Conservation (phyloP, 2,329 filamentous ascomycete genomes). For the Microascus cirrosus region DNA sequence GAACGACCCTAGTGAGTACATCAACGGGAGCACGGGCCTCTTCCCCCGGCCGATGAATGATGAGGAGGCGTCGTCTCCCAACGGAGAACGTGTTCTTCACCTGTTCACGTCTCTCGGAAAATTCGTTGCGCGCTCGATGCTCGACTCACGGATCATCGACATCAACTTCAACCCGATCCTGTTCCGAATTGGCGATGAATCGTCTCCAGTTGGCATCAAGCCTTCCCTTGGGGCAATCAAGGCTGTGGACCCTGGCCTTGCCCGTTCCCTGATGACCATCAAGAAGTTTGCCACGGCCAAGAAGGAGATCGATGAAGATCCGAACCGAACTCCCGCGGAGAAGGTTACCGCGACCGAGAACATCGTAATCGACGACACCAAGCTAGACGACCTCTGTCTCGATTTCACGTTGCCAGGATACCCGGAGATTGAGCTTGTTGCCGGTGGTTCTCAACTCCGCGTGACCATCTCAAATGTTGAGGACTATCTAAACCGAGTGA, state of each 20-base stretch:
- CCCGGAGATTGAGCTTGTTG: conserved; percentile 69
- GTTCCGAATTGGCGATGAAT: conserved; percentile 79
- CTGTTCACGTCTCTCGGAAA: conserved; percentile 91
- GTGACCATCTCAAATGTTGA: conserved; percentile 91
- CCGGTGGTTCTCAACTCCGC: conserved; percentile 59
- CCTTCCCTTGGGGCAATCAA: conserved; percentile 85
- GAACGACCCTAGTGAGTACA: conserved; percentile 63
- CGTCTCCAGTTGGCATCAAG: conserved; percentile 47
- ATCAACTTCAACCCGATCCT: conserved; percentile 96
- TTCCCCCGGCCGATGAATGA: conserved; percentile 87
- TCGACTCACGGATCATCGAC: conserved; percentile 95
- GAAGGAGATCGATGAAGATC: conserved; percentile 68
- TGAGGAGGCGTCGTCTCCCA: conserved; percentile 60
- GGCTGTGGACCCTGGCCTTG: conserved; percentile 75
- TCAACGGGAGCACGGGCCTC: conserved; percentile 71
- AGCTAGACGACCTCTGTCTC: conserved; percentile 75
- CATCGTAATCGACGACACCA: conserved; percentile 64
- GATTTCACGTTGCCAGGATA: conserved; percentile 95
- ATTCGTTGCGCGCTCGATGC: conserved; percentile 95
- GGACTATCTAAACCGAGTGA: conserved; percentile 74
- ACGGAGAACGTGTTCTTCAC: conserved; percentile 78
- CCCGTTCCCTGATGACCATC: conserved; percentile 73
- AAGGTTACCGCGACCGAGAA: conserved; percentile 60
- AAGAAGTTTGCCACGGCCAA: conserved; percentile 80
- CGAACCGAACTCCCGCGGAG: conserved; percentile 50